Evolutionary conservation across 1,284 basidiomycete genomes (phyloP), one percentile per base, ranked within the genome.

Genomic region (Anthracocystis panici-leucophaei): DNA sequence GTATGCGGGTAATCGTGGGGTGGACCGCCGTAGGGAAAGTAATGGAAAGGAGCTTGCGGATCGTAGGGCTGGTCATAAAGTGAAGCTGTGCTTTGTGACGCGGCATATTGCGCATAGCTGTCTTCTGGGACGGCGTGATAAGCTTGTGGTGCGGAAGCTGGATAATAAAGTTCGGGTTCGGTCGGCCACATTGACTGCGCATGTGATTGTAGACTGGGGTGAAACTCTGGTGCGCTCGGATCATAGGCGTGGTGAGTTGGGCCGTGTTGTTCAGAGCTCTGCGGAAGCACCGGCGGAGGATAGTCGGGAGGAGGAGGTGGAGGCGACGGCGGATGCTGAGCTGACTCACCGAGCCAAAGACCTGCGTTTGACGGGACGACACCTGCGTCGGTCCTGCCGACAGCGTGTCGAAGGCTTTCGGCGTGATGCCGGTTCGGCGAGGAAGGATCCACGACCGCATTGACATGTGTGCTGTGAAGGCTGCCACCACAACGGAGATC

Each of bases 141-240:
- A 44, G 18, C 27, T 41, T 49, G 55, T 21, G 33, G 42, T 10
- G 54, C 49, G n/a, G 58, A 23, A 27, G 29, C 8, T 35, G 33
- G 12, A 48, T 62, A 49, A 25, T 54, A 61, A 5, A 41, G 35
- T 25, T 29, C 41, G n/a, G 53, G 18, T n/a, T 61, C 65, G 41
- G 54, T 5, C 18, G 25, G 52, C 53, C 31, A 31, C n/a, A 29
- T 53, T 31, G 57, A 27, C 29, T 44, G 58, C 23, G 63, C 62
- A 53, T 33, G 27, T 20, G 50, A 7, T 16, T 41, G 42, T 21
- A 49, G n/a, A 51, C 25, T 46, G 8, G 61, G 62, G 35, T 49
- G 55, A 27, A 71, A 56, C 51, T 65, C 62, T 50, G 68, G 62
- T 27, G 56, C 62, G 40, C 40, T 53, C 5, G 68, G 68, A 41